phyloP scores from a whole-genome alignment of 1,284 basidiomycete genomes.

The Pyrrhoderma noxium region DNA sequence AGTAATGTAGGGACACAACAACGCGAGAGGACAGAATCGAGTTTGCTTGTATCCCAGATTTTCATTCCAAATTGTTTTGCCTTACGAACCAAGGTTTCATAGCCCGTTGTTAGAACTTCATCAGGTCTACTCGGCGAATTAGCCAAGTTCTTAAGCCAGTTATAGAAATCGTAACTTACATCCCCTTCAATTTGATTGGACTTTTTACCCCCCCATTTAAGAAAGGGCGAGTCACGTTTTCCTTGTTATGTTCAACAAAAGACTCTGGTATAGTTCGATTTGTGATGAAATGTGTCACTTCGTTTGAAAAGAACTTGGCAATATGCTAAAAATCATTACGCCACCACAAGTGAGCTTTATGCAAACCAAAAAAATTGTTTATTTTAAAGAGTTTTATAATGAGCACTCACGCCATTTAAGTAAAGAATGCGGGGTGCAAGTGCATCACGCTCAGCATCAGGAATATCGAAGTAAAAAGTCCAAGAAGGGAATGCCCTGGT shows the following conservation, averaged over 20 bases:
- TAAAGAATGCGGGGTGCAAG: constrained; percentile 43
- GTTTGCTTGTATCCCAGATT: constrained; percentile 77
- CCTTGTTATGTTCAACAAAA: constrained; percentile 50
- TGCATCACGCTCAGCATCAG: constrained; percentile 46
- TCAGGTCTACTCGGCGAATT: constrained; percentile 25
- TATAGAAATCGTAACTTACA: constrained; percentile 35
- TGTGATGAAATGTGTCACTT: constrained; percentile 84
- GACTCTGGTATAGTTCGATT: constrained; percentile 38
- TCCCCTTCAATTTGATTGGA: constrained; percentile 53
- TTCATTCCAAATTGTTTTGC: constrained; percentile 79
- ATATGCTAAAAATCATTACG: constrained; percentile 45
- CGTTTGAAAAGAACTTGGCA: constrained; percentile 81
- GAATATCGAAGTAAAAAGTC: constrained; percentile 80
- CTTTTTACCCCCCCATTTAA: constrained; percentile 41
- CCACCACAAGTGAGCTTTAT: constrained; percentile 6
- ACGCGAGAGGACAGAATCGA: constrained; percentile 65
- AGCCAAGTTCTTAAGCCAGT: constrained; percentile 22
- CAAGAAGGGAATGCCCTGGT: constrained; percentile 76
- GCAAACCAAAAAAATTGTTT: neutral
- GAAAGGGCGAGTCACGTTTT: constrained; percentile 41
- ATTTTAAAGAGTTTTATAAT: no score
- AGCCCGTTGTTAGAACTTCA: constrained; percentile 27
- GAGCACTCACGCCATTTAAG: constrained; percentile 70
- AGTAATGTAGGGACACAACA: constrained; percentile 38
- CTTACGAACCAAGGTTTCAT: constrained; percentile 60